Evolutionary conservation across 2,329 filamentous ascomycete genomes (phyloP), one percentile per base, ranked within the genome.

Genomic region (Fusarium ramigenum): DNA sequence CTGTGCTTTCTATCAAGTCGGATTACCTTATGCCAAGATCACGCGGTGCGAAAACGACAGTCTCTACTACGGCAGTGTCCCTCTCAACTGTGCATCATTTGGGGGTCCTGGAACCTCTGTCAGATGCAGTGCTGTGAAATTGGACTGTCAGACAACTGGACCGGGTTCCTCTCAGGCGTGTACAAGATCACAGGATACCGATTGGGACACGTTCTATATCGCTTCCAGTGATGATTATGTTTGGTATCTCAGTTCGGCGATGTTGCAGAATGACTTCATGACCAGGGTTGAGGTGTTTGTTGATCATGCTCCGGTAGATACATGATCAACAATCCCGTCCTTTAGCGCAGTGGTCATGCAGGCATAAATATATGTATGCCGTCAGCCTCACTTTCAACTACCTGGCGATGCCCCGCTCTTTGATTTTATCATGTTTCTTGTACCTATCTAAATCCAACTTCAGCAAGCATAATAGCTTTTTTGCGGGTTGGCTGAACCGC

Each of bases 401-500:
- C 18, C 18, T 47, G 6, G 25, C 9, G 12, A 15, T 28, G 3
- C 18, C 9, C 12, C 18, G 18, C 44, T 47, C 3, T 28, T 28
- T 18, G 2, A 28, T 9, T 25, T 21, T 46, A 25, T 9, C 8
- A 19, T 19, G 3, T 44, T 11, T 18, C n/a, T 44, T 44, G 18
- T 18, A 11, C 42, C 23, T 18, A 25, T 44, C 23, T 25, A 9
- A 25, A 44, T 44, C 7, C 11, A 25, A 25, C 16, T 46, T 4
- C 23, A 28, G 18, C 18, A 7, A 7, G 1, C 43, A 28, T 7
- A 19, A 9, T 28, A 14, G 4, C 23, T 1, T 28, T 9, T 28
- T 19, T 0, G 11, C 23, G 23, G 23, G 9, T 25, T 12, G 4
- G 32, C 0, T 28, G 1, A 28, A 28, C 23, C 9, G 0, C 11